Evolutionary conservation across 345 rosid species (phyloP), one percentile per base, ranked within the genome.

Genomic region (Gossypium arboreum): DNA sequence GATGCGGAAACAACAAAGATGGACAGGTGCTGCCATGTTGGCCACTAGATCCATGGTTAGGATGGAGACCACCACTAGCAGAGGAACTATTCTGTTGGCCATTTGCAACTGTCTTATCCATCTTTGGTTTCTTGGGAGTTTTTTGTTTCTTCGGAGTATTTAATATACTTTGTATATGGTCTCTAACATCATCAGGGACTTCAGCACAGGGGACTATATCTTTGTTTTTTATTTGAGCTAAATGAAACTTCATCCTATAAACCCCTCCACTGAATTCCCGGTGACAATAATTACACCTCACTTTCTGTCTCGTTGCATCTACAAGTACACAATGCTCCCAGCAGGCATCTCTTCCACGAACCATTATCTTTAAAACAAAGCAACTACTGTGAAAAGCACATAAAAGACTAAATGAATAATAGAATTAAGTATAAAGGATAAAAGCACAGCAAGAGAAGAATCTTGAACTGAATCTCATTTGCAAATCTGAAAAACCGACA

Each of bases 301-400:
- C 93, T 80, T 89, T 89, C 79, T 87, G 89, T 61, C 81, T 81
- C 0, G 89, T 83, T 5, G 86, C 86, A 79, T 85, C 89, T 44
- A 87, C 89, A 63, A 87, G 89, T 75, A 79, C 85, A 79, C 89
- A 89, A 51, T 89, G 90, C 78, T 87, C 89, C 88, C 90, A 89
- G 72, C 90, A 87, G 27, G 88, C 89, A 83, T 87, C 93, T 71
- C 90, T 85, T 73, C 90, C 89, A 1, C 88, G 90, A 45, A 89
- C 89, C 93, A 87, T 86, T 58, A 59, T 72, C 84, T 77, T 63
- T 45, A 39, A 39, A 86, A 55, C 9, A 63, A 58, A 74, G 5
- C 45, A 68, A 68, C 64, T 54, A 51, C 48, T 34, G 79, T 44
- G 39, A 2, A 29, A 17, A 27, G 17, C 73, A 63, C 44, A 18